Evolutionary conservation across 202 grass and related monocot genomes (phyloP).

Genomic region (Saccharum hybrid): DNA sequence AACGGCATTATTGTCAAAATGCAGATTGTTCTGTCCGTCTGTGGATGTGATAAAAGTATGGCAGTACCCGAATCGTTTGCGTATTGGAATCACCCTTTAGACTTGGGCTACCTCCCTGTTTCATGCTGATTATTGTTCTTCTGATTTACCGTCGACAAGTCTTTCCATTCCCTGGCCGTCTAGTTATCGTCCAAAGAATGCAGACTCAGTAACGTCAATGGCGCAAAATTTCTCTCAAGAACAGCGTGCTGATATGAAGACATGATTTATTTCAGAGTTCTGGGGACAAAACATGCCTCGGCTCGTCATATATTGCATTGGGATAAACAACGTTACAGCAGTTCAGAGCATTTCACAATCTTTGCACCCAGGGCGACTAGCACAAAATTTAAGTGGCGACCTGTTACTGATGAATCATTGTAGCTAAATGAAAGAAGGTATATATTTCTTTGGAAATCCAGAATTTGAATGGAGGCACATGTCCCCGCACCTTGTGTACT

Average conservation of each 20-base stretch:
- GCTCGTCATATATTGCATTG: no score
- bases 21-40: not conserved
- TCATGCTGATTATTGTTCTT: not conserved
- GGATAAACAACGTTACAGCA: no score
- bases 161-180: not conserved
- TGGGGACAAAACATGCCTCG: no score
- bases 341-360: no score
- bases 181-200: not conserved
- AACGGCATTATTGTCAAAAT: constrained; percentile 19
- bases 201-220: not conserved
- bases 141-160: not conserved
- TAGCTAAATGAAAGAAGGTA: no score
- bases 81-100: constrained; percentile 2
- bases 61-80: not conserved
- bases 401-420: no score
- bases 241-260: not conserved
- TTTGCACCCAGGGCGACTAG: no score
- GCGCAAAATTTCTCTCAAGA: not conserved
- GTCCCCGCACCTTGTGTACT: no score
- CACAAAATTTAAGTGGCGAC: no score
- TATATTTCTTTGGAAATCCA: no score
- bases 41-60: not conserved
- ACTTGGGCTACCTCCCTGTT: not conserved
- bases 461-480: no score
- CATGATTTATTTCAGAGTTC: no score